Conservation (phyloP, 208 protist genomes). For the Wallacemonas sp. region DNA sequence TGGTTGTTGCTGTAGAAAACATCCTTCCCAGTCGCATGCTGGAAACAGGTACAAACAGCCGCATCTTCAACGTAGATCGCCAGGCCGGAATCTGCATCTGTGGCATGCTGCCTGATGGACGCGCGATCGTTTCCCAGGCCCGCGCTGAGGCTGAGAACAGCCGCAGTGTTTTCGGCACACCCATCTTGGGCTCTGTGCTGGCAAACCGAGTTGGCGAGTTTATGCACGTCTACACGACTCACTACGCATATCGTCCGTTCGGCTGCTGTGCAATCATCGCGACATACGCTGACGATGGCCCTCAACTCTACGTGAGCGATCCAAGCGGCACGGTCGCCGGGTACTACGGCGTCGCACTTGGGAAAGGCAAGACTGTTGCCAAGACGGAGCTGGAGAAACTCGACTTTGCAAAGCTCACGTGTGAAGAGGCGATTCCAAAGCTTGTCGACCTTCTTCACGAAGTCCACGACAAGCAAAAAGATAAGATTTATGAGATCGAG, state of each 20-base stretch:
- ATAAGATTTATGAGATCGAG: slow-evolving; percentile 98
- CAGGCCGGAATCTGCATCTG: slow-evolving; percentile 93
- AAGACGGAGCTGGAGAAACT: slow-evolving; percentile 99
- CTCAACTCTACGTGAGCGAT: slow-evolving; percentile 96
- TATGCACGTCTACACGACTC: slow-evolving; percentile 96
- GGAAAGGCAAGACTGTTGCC: slow-evolving; percentile 97
- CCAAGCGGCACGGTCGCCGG: slow-evolving; percentile 95
- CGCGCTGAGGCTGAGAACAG: slow-evolving; percentile 94
- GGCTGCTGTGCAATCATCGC: slow-evolving; percentile 95
- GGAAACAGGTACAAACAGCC: slow-evolving; percentile 92
- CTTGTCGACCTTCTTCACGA: slow-evolving; percentile 93
- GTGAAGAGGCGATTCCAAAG: slow-evolving; percentile 93
- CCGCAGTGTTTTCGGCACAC: slow-evolving; percentile 86
- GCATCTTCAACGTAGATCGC: slow-evolving; percentile 94
- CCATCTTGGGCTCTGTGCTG: slow-evolving; percentile 93
- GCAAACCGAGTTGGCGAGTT: slow-evolving; percentile 88
- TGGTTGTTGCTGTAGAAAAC: slow-evolving; percentile 99
- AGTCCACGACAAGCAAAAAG: slow-evolving; percentile 85
- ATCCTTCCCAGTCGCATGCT: slow-evolving; percentile 97
- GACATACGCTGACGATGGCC: slow-evolving; percentile 92
- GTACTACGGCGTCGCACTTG: slow-evolving; percentile 96
- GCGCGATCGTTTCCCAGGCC: slow-evolving; percentile 92
- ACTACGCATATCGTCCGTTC: slow-evolving; percentile 95
- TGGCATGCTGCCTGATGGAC: slow-evolving; percentile 96
- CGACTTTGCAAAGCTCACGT: slow-evolving; percentile 92